Conservation (phyloP, 106 monocot genomes). For the Allium fistulosum region DNA sequence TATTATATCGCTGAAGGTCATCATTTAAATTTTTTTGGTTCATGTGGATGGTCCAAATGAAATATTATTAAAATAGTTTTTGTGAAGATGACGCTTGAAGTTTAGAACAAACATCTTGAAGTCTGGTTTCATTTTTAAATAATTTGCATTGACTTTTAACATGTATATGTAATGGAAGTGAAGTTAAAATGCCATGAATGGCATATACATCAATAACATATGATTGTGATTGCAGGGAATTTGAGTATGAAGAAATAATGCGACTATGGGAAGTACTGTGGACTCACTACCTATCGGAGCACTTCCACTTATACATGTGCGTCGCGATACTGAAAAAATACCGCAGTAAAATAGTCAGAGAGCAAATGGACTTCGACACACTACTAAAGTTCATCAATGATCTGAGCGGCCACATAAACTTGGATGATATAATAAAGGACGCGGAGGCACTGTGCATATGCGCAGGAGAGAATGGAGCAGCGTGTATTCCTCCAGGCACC, state of each 20-base stretch:
- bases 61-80: too few species aligned
- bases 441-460: slow-evolving; percentile 73
- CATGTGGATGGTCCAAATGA: too few species aligned
- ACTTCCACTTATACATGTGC: slow-evolving; percentile 88
- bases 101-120: too few species aligned
- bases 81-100: too few species aligned
- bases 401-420: slow-evolving; percentile 65
- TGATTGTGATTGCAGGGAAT: slow-evolving; percentile 47
- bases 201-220: too few species aligned
- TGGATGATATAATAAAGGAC: slow-evolving; percentile 53
- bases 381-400: slow-evolving; percentile 95
- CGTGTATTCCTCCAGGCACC: slow-evolving; percentile 90
- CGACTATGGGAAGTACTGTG: slow-evolving; percentile 88
- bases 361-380: slow-evolving; percentile 92
- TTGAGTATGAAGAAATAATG: slow-evolving; percentile 68
- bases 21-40: too few species aligned
- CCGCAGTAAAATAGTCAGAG: slow-evolving; percentile 51
- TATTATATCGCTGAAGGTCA: too few species aligned
- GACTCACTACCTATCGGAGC: slow-evolving; percentile 84
- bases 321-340: slow-evolving; percentile 77
- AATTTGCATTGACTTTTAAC: too few species aligned
- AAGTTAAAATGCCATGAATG: too few species aligned
- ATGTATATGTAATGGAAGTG: too few species aligned
- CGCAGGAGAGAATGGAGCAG: slow-evolving; percentile 77
- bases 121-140: too few species aligned